Conservation (phyloP, 495 filamentous ascomycete genomes). For the Hypoxylon perforatum region DNA sequence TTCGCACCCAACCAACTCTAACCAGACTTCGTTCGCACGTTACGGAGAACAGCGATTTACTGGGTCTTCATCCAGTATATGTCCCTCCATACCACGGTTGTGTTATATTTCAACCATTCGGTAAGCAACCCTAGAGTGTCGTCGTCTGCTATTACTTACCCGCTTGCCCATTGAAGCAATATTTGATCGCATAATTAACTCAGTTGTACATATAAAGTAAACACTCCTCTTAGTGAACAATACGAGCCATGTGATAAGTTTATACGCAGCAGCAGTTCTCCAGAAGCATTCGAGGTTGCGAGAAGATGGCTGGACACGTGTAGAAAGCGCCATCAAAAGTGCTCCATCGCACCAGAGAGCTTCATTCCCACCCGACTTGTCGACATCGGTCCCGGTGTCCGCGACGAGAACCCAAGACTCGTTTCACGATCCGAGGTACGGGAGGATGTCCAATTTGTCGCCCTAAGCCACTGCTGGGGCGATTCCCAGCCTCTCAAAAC, state of each 20-base stretch:
- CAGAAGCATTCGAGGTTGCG: not conserved
- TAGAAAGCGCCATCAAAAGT: not conserved
- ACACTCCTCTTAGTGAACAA: not conserved
- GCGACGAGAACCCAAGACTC: not conserved
- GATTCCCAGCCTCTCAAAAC: conserved; percentile 11
- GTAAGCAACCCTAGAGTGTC: too few species aligned
- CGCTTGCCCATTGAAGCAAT: too few species aligned
- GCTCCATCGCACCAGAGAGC: not conserved
- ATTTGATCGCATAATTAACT: too few species aligned
- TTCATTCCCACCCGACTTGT: not conserved
- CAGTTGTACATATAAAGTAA: not conserved
- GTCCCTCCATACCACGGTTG: too few species aligned
- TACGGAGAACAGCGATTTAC: too few species aligned
- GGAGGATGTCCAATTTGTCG: conserved; percentile 12
- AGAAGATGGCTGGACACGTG: not conserved
- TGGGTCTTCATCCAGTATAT: too few species aligned
- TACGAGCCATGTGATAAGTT: not conserved
- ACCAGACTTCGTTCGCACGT: not conserved
- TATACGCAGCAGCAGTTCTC: not conserved
- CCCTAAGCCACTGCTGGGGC: conserved; percentile 40
- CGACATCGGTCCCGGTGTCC: not conserved
- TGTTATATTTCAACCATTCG: too few species aligned
- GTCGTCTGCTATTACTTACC: too few species aligned
- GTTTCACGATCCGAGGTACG: not conserved
- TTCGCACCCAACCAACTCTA: not conserved